Evolutionary conservation across 2,329 filamentous ascomycete genomes (phyloP), one percentile per base, ranked within the genome.

Genomic region (Didymellaceae sp.): DNA sequence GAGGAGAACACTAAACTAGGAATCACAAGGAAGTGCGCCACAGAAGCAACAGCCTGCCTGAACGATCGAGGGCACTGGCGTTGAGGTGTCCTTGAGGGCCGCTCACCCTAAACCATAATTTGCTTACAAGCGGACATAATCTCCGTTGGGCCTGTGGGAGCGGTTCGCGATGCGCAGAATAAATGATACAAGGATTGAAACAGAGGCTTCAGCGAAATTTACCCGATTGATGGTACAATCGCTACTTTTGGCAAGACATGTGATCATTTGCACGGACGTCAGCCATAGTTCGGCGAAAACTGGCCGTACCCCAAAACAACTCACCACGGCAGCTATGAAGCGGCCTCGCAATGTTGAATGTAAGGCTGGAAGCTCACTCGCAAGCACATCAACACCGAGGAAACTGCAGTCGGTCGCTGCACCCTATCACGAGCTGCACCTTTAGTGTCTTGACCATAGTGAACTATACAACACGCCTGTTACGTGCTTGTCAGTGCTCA

Each of bases 181-280:
- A 52, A 61, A 52, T 63, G 52, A 26, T 58, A 42, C 59, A 59
- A 43, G 57, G 57, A 38, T 54, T 11, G 42, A 25, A 37, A 51
- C 18, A 20, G 30, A 35, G 28, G 44, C 11, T 21, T 38, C 21
- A 46, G 48, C 20, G 28, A 38, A 33, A 2, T 34, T 43, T 31
- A 31, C 42, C 39, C 31, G 10, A 39, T 53, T 53, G 22, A 34
- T 44, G 26, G 21, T 48, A 47, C 22, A 53, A 17, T 39, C 34
- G 43, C 43, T 40, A n/a, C 39, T 31, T 54, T 16, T 10, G 37
- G 52, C 33, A 21, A 51, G n/a, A 18, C 25, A 47, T 24, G 18
- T 17, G 49, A 28, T 34, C 41, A 46, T 33, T 32, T 13, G 38
- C 32, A 21, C 21, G 30, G 14, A 10, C 31, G 38, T 30, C 43